A percentile compares a stretch with the other conserved stretches of the same genome.
Conservation (phyloP, 306 rosid species). For the Corylus americana region DNA sequence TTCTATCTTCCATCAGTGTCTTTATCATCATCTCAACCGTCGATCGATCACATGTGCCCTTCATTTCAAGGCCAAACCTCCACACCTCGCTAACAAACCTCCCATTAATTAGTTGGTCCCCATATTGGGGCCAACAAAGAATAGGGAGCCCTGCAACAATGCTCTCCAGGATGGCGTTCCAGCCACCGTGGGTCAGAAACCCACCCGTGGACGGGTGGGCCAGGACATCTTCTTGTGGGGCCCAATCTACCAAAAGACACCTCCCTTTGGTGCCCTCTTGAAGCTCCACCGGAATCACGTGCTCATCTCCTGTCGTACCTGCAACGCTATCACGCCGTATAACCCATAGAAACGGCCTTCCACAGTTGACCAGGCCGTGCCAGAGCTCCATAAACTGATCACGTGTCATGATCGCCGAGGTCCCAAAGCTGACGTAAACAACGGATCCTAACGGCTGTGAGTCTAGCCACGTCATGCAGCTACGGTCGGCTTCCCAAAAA, state of each 20-base stretch:
- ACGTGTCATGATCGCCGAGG: neutral
- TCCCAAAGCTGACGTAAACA: conserved; percentile 47
- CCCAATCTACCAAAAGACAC: conserved; percentile 31
- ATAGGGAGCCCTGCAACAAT: neutral
- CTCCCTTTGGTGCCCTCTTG: conserved; percentile 15
- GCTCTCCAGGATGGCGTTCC: neutral
- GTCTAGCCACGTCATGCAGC: conserved; percentile 42
- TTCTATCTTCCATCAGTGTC: conserved; percentile 26
- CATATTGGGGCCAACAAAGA: conserved; percentile 32
- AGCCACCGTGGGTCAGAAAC: conserved; percentile 32
- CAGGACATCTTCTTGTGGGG: conserved; percentile 40
- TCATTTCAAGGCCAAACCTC: conserved; percentile 40
- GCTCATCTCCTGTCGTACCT: neutral
- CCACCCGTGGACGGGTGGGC: conserved; percentile 29
- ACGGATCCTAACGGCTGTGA: conserved; percentile 35
- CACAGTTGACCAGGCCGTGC: conserved; percentile 39
- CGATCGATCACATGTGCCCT: conserved; percentile 33
- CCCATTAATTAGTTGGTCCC: conserved; percentile 28
- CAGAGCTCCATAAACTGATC: conserved; percentile 35
- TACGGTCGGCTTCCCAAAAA: conserved; percentile 19
- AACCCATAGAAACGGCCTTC: conserved; percentile 41
- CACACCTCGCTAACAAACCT: conserved; percentile 33
- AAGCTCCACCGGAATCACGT: conserved; percentile 14
- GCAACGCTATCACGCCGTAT: conserved; percentile 12
- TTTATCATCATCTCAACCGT: conserved; percentile 21